phyloP scores from a whole-genome alignment of 2,329 filamentous ascomycete species.

The Hypoxylon sp. region DNA sequence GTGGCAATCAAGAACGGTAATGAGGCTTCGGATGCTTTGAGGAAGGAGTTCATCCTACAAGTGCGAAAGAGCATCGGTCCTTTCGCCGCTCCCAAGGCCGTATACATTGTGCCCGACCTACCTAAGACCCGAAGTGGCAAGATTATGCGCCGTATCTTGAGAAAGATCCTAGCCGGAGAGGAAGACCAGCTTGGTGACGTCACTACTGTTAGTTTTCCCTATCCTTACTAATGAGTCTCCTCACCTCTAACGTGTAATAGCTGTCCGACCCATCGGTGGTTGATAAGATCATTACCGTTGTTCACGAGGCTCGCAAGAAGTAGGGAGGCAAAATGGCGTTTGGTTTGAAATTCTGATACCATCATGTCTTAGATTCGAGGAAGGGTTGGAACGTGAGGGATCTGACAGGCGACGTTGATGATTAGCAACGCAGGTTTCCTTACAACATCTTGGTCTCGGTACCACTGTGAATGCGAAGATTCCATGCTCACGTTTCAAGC shows the following conservation, averaged over 20 bases:
- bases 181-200: conserved; percentile 96
- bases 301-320: conserved; percentile 73
- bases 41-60: conserved; percentile 94
- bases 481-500: conserved; percentile 19
- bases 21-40: conserved; percentile 81
- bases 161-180: conserved; percentile 97
- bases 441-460: conserved; percentile 7
- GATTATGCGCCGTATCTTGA: conserved; percentile 97
- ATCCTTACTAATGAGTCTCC: conserved; percentile 1
- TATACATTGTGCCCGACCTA: conserved; percentile 91
- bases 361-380: conserved; percentile 30
- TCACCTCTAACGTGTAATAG: conserved; percentile 57
- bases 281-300: conserved; percentile 85
- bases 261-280: conserved; percentile 92
- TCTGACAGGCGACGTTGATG: conserved; percentile 2
- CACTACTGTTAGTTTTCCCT: conserved; percentile 76
- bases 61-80: conserved; percentile 98
- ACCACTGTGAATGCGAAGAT: conserved; percentile 9
- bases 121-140: conserved; percentile 98
- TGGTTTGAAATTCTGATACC: conserved; percentile 35
- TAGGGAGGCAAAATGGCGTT: conserved; percentile 50
- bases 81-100: conserved; percentile 94
- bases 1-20: conserved; percentile 90
- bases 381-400: conserved; percentile 19
- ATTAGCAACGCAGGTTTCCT: conserved; percentile 6